Evolutionary conservation across 768 basidiomycete species (phyloP), one percentile per base, ranked within the genome.

Genomic region (Calocybe cyanea): DNA sequence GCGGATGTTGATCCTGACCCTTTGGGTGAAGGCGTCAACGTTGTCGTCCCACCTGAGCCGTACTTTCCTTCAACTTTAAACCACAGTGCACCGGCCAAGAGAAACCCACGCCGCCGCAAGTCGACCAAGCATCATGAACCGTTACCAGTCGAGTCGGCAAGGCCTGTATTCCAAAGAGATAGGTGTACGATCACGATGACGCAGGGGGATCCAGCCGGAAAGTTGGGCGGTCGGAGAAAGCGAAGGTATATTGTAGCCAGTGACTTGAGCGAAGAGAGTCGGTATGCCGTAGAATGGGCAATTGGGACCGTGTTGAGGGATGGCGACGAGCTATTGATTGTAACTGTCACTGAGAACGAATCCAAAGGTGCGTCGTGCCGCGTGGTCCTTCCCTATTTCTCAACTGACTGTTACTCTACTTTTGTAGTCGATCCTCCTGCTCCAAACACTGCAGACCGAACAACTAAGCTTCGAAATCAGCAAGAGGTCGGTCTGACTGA

Each of bases 201-300:
- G 0, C 95, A 99, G 55, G 96, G 94, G 3, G 77, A 89, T 47
- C 91, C 92, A 1, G 77, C 63, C 0, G 70, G 68, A 0, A 78
- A 78, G 46, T 68, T 77, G 35, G 71, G 71, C 35, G 70, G 64
- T 15, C 72, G 80, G 6, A 78, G 78, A 59, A 74, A 78, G 52
- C 73, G 79, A 53, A 76, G 78, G 49, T 99, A 97, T 64, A 73
- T 96, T 9, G 85, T 98, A 17, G 88, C 93, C 4, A 96, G 92
- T 59, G 96, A 99, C 75, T 62, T 98, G 56, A 92, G 88, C 49
- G 91, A 96, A 54, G 95, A 99, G 68, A 86, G 83, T 64, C 75
- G 86, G 25, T 99, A 94, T 63, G 96, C 96, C 0, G 81, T 98
- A 5, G 94, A 98, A 63, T 99, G 95, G 96, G 92, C 89, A 8